Percentiles rank a stretch among this genome's conserved stretches.
These are phyloP conservation scores for Aspergillus costaricaensis DNA, from an alignment of 2,329 filamentous ascomycete genomes.

Conservation along the genomic window DNA sequence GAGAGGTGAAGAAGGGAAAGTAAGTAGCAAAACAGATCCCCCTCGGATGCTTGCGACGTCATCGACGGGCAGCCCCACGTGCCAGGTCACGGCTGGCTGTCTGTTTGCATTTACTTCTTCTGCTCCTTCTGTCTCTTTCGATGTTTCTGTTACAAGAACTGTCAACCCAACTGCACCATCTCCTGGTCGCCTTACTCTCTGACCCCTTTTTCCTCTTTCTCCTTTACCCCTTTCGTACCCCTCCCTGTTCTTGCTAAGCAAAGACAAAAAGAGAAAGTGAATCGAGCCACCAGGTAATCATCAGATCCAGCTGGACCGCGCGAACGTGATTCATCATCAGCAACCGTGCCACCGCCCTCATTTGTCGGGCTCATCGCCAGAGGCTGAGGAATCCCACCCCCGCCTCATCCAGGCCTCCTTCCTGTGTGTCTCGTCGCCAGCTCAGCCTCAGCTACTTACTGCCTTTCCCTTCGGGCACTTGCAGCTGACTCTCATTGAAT, in stretches of 20 bases:
- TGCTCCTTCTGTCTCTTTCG: neutral
- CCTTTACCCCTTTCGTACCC: neutral
- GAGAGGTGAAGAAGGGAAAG: no score
- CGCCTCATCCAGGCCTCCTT: constrained; percentile 5
- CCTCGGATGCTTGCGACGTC: constrained; percentile 24
- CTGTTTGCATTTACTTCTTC: constrained; percentile 14
- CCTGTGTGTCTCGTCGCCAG: neutral
- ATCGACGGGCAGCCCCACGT: constrained; percentile 25
- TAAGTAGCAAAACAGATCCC: neutral
- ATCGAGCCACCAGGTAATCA: neutral
- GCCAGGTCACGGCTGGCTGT: constrained; percentile 15
- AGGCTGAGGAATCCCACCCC: constrained; percentile 12
- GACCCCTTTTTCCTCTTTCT: neutral
- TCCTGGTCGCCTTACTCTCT: neutral
- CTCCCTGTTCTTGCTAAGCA: neutral
- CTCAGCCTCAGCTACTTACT: constrained; percentile 13
- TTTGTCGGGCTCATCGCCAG: constrained; percentile 6
- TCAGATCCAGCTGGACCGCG: neutral
- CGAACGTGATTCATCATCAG: neutral
- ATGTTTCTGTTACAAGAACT: neutral
- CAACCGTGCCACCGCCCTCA: constrained; percentile 7
- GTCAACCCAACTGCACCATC: neutral
- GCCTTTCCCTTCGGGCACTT: neutral
- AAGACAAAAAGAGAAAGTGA: neutral
- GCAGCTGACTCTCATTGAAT: constrained; percentile 10